Base-by-base conservation (phyloP, 352 stramenopile genomes). In the Globisporangium lucens region DNA sequence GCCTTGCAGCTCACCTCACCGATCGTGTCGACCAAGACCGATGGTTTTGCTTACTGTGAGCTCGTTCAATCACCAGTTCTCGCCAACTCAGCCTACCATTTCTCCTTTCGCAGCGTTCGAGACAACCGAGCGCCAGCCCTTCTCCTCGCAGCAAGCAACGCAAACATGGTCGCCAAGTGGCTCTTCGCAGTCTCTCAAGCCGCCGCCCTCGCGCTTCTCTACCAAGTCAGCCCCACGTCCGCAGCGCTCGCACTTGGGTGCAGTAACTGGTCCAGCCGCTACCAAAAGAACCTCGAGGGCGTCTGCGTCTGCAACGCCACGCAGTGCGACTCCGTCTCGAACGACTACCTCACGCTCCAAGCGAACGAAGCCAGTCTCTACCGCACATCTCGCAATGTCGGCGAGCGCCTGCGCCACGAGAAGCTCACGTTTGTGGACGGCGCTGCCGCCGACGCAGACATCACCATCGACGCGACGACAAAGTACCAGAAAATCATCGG, bases 401-500 rank as follows among this genome's bases (percentile, higher is more conserved):
- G 80, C 22, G 76, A 89, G 55, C 80, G 80, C 29, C 79, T 86
- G 22, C 35, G 58, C n/a, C 82, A 85, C 61, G 74, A 77, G 60
- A 73, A 77, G 20, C 58, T 74, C 38, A 63, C 51, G 9, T 70
- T 66, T n/a, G 70, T 81, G 5, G 68, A 75, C 52, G 63, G 67
- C 22, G 73, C 61, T 6, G 62, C 66, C 24, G 72, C 55, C 33
- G 75, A 63, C 36, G 70, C 77, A 24, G 80, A 78, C 22, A 86
- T 80, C 61, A 75, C 72, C 33, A 75, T 90, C 17, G 79, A 93
- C 56, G 66, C 75, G 13, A 73, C 71, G 3, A 82, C 75, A 29
- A 86, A 77, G 65, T 90, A 80, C 63, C 80, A 97, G 75, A 79
- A 83, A 61, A 92, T 97, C 24, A 72, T 89, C 27, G 90, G 90